Evolutionary conservation across 192 early-diverging fungal species (phyloP), one percentile per base, ranked within the genome.

Genomic region (Geranomyces variabilis): DNA sequence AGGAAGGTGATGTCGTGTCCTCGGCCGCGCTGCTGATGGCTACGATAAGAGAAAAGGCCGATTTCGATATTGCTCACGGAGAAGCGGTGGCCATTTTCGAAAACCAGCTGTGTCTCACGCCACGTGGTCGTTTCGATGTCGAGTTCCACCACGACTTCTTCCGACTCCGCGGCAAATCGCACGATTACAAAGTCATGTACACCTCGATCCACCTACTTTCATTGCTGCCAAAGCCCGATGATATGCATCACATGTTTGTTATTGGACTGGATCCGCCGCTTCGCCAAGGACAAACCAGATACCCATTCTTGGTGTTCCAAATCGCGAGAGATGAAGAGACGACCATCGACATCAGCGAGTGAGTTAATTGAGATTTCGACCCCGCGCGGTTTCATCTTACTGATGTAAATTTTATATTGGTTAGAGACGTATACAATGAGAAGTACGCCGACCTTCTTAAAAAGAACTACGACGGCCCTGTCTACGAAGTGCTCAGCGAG

Each of bases 161-260:
- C 73, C 93, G 97, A 47, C 85, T 99, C 48, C 94, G 95, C 36
- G 97, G 97, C 69, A 97, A 96, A 78, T 93, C 96, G 0, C 94
- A 97, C 86, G 97, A 99, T 77, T 99, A 97, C 87, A 94, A 96
- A 81, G 92, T 99, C 67, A 82, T 90, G 47, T 97, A 95, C 83
- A 87, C 82, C 34, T 91, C 85, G 60, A 90, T 99, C 30, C 87
- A 88, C 71, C 87, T 89, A 59, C 67, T 99, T 66, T 95, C 96
- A 67, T 80, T 96, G 71, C 83, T 99, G 19, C 89, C 92, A 10
- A 97, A 97, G 82, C 93, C 94, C 7, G 94, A 97, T 70, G 95
- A 95, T 69, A 75, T 94, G 48, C 95, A 96, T 73, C 91, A 88
- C 45, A 85, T 94, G 83, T 94, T 99, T 78, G 89, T 99, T 5